Evolutionary conservation across 208 protist genomes (phyloP), one percentile per base, ranked within the genome.

Genomic region (Crithidia fasciculata): DNA sequence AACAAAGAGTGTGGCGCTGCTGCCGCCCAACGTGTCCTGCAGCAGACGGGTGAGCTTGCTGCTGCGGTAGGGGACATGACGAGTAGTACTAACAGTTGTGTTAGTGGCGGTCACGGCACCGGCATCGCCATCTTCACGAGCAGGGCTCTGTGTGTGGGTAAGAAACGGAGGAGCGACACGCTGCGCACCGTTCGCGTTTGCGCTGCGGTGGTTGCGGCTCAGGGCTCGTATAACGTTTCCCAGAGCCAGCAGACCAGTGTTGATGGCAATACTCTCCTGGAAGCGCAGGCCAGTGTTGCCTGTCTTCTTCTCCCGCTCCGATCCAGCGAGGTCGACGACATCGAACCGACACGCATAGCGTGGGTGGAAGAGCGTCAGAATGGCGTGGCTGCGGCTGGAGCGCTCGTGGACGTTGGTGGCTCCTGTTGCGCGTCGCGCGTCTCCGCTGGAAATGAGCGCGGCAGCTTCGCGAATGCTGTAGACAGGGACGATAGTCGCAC

Each of bases 241-340:
- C 18, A 98, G 76, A 4, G 95, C 95, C 10, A 97, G 83, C 15
- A 98, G 80, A 0, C 92, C 94, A 0, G 83, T 86, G 82, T 98
- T 98, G 81, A 98, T 98, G 59, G 81, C 86, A 66, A 98, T 89
- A 57, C 90, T 96, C 72, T 98, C 95, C 80, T 98, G 91, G 47
- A 98, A 88, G 8, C 96, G 90, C 40, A 84, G 50, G 0, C 90
- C 90, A 0, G 86, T 84, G 63, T 95, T 95, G 40, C 82, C 73
- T 28, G 92, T 95, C 72, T 93, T 91, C 69, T 90, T 93, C 74
- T 92, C 89, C 2, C 87, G 79, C 77, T 96, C 92, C 7, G 87
- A 93, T 4, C 92, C 92, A 6, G 97, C 97, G n/a, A 99, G 86
- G 74, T 99, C 97, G 39, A 99, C 97, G 0, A 99, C 75, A 71